Conservation (phyloP, 805 yeast species). For the Sugiyamaella mastotermitis region DNA sequence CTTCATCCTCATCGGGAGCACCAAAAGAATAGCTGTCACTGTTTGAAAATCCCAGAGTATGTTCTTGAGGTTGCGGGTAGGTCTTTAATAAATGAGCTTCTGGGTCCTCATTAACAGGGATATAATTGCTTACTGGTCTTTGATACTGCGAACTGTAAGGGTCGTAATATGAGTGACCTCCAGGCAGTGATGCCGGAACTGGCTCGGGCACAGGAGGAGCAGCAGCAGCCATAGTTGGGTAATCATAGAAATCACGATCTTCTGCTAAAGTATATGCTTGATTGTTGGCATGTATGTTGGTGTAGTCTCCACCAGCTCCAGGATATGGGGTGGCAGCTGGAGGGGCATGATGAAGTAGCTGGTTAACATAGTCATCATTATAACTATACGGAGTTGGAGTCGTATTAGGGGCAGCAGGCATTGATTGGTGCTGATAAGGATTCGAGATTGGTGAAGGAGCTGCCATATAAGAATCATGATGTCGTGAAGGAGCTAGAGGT, state of each 20-base stretch:
- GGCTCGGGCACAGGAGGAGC: not conserved
- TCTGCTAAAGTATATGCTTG: not conserved
- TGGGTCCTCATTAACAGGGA: constrained; percentile 10
- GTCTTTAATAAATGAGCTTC: constrained; percentile 14
- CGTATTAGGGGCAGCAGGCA: not conserved
- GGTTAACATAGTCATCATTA: not conserved
- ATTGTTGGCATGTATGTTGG: not conserved
- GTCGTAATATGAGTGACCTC: not conserved
- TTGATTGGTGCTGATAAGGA: not conserved
- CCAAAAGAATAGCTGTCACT: constrained; percentile 8
- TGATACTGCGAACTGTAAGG: not conserved
- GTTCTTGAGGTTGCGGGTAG: constrained; percentile 7
- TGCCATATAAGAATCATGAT: not conserved
- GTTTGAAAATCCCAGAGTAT: constrained; percentile 5
- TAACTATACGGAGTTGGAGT: not conserved
- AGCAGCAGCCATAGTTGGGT: not conserved
- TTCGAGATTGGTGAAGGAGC: constrained; percentile 1
- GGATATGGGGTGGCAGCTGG: not conserved
- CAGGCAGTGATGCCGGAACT: not conserved
- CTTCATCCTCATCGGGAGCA: constrained; percentile 22
- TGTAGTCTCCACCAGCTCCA: not conserved
- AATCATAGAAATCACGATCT: constrained; percentile 4
- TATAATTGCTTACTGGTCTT: not conserved
- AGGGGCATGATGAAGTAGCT: not conserved
- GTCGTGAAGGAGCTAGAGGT: not conserved